These are phyloP conservation scores for Solanum pennellii DNA, from an alignment of 257 asterid genomes.

Conservation along the genomic window DNA sequence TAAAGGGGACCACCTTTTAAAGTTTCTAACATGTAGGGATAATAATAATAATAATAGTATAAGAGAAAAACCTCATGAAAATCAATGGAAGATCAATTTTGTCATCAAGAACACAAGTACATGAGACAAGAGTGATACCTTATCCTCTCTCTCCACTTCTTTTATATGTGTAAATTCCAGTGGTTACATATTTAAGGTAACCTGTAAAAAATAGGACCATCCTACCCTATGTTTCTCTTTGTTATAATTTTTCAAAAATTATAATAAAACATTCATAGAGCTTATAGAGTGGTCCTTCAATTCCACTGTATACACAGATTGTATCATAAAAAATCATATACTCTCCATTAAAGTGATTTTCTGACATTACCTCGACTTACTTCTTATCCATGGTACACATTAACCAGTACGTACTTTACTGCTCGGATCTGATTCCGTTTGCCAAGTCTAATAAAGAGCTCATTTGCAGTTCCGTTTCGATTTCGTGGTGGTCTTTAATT, in stretches of 20 bases:
- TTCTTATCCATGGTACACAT: background rate
- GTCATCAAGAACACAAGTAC: background rate
- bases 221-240: constrained; percentile 3
- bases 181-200: background rate
- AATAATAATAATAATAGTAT: too few relatives aligned
- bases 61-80: background rate
- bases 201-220: constrained; percentile 13
- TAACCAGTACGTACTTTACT: background rate
- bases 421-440: background rate
- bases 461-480: background rate
- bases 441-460: background rate
- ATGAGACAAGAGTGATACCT: background rate
- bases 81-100: background rate
- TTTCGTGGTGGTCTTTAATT: background rate
- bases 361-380: background rate
- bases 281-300: constrained; percentile 14
- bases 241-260: background rate
- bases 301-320: background rate
- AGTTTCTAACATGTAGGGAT: background rate
- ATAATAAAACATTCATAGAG: background rate
- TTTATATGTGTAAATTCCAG: too few relatives aligned
- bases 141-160: background rate
- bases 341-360: background rate
- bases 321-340: background rate
- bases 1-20: background rate